Evolutionary conservation across 352 stramenopile genomes (phyloP).

Genomic region (Phytophthora fragariae): DNA sequence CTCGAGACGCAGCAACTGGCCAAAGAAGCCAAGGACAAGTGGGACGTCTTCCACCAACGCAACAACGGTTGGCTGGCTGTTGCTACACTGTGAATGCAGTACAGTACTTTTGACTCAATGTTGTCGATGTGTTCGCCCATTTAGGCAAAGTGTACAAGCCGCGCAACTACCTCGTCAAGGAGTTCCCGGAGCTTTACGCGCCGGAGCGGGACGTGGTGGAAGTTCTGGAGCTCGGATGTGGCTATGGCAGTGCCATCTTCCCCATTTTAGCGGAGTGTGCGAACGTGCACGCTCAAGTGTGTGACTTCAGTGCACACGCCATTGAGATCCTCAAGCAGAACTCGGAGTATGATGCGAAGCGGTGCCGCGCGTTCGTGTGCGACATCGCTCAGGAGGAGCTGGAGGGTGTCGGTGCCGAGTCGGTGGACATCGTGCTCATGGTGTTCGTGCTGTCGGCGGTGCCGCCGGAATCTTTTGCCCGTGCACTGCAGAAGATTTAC

Average conservation of each 20-base stretch:
- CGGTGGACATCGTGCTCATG: slow-evolving; percentile 81
- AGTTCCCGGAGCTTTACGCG: slow-evolving; percentile 75
- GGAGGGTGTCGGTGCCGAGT: slow-evolving; percentile 47
- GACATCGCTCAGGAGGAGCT: slow-evolving; percentile 71
- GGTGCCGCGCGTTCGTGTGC: slow-evolving; percentile 79
- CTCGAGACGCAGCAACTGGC: slow-evolving; percentile 45
- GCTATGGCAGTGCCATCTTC: slow-evolving; percentile 89
- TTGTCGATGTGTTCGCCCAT: neutral
- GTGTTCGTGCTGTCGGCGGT: slow-evolving; percentile 88
- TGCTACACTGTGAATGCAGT: neutral
- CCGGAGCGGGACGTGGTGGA: slow-evolving; percentile 46
- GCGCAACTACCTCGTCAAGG: slow-evolving; percentile 82
- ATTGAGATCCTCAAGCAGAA: slow-evolving; percentile 76
- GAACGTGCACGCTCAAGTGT: slow-evolving; percentile 74
- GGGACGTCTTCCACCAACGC: slow-evolving; percentile 79
- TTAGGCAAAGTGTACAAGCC: slow-evolving; percentile 85
- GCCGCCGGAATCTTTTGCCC: slow-evolving; percentile 57
- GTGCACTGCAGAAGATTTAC: slow-evolving; percentile 68
- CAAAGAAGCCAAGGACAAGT: slow-evolving; percentile 69
- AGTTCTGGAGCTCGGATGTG: slow-evolving; percentile 86
- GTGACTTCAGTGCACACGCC: slow-evolving; percentile 85
- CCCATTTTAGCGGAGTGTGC: slow-evolving; percentile 76
- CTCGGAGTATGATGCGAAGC: slow-evolving; percentile 47
- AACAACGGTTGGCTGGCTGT: slow-evolving; percentile 66
- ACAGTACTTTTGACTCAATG: neutral